A percentile compares a stretch with the other conserved stretches of the same genome.
phyloP scores from a whole-genome alignment of 2,329 filamentous ascomycete species.

The Ophiostoma ips region DNA sequence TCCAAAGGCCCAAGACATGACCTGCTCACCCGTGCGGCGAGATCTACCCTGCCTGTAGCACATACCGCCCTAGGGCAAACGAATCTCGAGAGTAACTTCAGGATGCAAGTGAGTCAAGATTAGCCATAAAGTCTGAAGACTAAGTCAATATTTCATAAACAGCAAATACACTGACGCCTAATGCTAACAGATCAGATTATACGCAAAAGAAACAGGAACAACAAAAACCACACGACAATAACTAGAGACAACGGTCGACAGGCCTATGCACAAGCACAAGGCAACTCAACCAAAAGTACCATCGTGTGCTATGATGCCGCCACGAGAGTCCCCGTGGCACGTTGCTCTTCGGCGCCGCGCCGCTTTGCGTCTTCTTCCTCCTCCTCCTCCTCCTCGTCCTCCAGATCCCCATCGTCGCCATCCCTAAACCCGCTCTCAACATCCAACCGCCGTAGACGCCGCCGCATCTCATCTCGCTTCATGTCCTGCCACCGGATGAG shows the following conservation, averaged over 20 bases:
- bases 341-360: slow-evolving; percentile 2
- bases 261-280: neutral
- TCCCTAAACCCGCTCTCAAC: slow-evolving; percentile 69
- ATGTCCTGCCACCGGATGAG: slow-evolving; percentile 83
- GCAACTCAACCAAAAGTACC: neutral
- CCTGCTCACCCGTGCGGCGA: too few relatives aligned
- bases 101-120: too few relatives aligned
- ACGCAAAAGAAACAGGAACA: neutral
- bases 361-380: slow-evolving; percentile 25
- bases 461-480: slow-evolving; percentile 69
- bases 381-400: slow-evolving; percentile 43
- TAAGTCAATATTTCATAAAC: too few relatives aligned
- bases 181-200: neutral
- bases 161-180: neutral
- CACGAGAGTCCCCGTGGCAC: neutral
- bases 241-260: neutral
- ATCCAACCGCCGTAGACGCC: slow-evolving; percentile 53
- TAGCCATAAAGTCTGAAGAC: too few relatives aligned
- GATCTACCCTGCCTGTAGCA: too few relatives aligned
- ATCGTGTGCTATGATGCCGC: neutral
- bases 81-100: too few relatives aligned
- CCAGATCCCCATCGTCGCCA: slow-evolving; percentile 43
- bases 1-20: too few relatives aligned
- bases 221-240: neutral
- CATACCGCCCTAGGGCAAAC: too few relatives aligned